These are phyloP conservation scores for Trichosanthes truncata DNA, from an alignment of 306 rosid species.

Conservation along the genomic window DNA sequence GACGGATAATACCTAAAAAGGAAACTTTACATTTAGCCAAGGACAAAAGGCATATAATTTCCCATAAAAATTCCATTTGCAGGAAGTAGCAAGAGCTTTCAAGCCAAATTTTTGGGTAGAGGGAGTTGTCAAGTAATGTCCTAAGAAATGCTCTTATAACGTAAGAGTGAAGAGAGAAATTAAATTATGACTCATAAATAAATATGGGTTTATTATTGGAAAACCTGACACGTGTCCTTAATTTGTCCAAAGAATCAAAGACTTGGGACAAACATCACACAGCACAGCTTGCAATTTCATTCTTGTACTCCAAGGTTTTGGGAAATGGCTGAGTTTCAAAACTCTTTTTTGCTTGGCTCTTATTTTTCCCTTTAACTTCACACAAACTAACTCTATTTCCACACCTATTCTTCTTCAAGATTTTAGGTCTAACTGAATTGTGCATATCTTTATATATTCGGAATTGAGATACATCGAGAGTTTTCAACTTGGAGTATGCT, in stretches of 20 bases:
- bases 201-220: background rate
- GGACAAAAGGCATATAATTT: background rate
- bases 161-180: background rate
- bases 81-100: background rate
- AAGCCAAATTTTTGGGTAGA: background rate
- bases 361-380: constrained; percentile 24
- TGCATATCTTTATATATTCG: background rate
- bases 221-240: background rate
- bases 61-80: background rate
- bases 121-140: background rate
- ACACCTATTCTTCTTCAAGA: background rate
- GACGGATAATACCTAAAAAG: background rate
- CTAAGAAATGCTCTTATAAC: background rate
- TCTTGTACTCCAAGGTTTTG: constrained; percentile 26
- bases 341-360: constrained; percentile 1
- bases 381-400: constrained; percentile 3
- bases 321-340: constrained; percentile 6
- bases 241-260: background rate
- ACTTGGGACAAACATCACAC: background rate
- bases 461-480: background rate
- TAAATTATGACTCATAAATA: background rate
- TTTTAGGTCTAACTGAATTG: background rate
- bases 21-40: background rate
- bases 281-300: background rate
- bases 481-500: background rate